Percentiles rank a stretch among this genome's conserved stretches.
Evolutionary conservation across 192 early-diverging fungal species (phyloP).

Genomic region (Coemansia javaensis): DNA sequence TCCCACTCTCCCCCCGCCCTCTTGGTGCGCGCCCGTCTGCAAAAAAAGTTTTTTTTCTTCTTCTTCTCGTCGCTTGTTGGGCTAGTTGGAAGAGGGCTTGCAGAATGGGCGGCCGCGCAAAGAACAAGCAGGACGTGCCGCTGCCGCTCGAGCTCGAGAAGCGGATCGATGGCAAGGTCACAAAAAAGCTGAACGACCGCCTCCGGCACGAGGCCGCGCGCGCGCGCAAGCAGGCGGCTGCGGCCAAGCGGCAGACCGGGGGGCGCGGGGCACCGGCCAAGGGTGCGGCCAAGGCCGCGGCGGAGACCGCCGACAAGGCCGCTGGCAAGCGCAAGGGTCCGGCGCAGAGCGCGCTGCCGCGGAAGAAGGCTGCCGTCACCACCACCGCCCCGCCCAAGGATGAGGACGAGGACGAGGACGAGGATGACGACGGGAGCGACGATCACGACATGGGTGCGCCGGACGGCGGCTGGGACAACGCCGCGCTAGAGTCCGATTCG

Average conservation of each 20-base stretch:
- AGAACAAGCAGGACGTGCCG: slow-evolving; percentile 51
- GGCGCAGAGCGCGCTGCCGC: not conserved
- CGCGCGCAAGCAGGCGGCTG: slow-evolving; percentile 24
- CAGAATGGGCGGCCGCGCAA: slow-evolving; percentile 48
- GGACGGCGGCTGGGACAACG: slow-evolving; percentile 46
- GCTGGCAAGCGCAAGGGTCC: slow-evolving; percentile 5
- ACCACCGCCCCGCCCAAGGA: slow-evolving; percentile 2
- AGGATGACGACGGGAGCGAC: slow-evolving; percentile 26
- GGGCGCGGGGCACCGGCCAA: not conserved
- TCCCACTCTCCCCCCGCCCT: no score
- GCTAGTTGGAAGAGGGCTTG: no score
- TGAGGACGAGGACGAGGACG: not conserved
- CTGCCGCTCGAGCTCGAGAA: slow-evolving; percentile 41
- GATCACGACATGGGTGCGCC: slow-evolving; percentile 49
- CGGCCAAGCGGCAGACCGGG: slow-evolving; percentile 5
- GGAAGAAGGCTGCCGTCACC: slow-evolving; percentile 1
- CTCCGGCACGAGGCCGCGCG: slow-evolving; percentile 27
- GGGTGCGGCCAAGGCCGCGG: slow-evolving; percentile 12
- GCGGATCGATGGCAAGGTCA: slow-evolving; percentile 40
- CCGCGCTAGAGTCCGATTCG: slow-evolving; percentile 47
- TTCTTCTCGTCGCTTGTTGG: not conserved
- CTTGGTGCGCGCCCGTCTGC: no score
- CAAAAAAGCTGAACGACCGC: slow-evolving; percentile 29
- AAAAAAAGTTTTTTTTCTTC: slow-evolving; percentile 7
- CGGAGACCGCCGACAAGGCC: not conserved